Percentiles rank a stretch among this genome's conserved stretches.
These are phyloP conservation scores for Ogataea trehalophila DNA, from an alignment of 805 yeast species.

Conservation along the genomic window DNA sequence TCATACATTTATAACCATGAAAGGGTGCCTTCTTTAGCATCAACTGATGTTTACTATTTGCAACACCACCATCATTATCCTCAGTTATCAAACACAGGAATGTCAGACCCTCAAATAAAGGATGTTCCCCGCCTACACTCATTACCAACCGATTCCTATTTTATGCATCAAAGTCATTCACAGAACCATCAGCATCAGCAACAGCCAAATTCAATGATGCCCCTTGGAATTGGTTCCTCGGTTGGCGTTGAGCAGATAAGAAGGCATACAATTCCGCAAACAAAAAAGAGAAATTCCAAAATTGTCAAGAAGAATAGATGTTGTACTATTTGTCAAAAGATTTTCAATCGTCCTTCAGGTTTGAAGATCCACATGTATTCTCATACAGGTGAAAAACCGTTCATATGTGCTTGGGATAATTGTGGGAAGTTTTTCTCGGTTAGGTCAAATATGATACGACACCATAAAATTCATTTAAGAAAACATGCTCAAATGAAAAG, in stretches of 20 bases:
- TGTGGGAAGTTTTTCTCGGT: slow-evolving; percentile 73
- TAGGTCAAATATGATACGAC: slow-evolving; percentile 77
- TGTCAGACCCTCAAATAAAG: too few species aligned
- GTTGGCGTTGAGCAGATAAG: slow-evolving; percentile 4
- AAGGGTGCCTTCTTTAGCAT: neutral
- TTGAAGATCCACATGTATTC: slow-evolving; percentile 73
- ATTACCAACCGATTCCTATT: too few species aligned
- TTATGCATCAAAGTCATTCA: neutral
- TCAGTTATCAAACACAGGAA: neutral
- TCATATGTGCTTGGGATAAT: slow-evolving; percentile 52
- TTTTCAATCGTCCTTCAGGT: slow-evolving; percentile 79
- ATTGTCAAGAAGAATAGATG: slow-evolving; percentile 14
- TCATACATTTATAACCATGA: neutral
- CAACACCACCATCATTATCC: neutral
- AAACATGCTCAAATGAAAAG: slow-evolving; percentile 16
- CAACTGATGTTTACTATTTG: neutral
- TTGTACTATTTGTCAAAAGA: slow-evolving; percentile 60
- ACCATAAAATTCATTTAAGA: slow-evolving; percentile 56
- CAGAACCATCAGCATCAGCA: slow-evolving; percentile 1
- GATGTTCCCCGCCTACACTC: too few species aligned
- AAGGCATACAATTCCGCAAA: slow-evolving; percentile 11
- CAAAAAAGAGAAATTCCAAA: slow-evolving; percentile 3
- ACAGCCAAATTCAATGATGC: neutral
- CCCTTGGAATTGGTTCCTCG: neutral
- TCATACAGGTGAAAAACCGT: slow-evolving; percentile 81